Evolutionary conservation across 208 protist species (phyloP), one percentile per base, ranked within the genome.

Genomic region (Chromosphaera perkinsii): DNA sequence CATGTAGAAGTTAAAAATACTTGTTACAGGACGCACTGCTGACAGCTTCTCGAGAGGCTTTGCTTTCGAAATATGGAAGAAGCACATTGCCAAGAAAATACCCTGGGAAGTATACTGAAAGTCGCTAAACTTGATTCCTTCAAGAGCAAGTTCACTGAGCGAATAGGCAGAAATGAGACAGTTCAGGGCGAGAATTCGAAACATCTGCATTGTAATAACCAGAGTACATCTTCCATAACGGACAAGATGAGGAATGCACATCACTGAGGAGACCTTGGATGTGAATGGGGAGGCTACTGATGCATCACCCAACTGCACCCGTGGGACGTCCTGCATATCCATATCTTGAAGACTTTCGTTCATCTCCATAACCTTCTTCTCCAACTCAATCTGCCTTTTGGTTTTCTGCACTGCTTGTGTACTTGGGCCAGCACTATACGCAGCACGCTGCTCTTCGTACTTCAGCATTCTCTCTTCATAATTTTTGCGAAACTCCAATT

Each of bases 171-270:
- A 85, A 58, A 94, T 90, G 14, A 99, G 85, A 71, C 91, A 98
- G 77, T 98, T 95, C 20, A 99, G 85, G 5, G 95, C 95, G 14
- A 99, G 85, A 55, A 99, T 99, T 69, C 94, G 95, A 84, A 96
- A 99, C 91, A 98, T 98, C 86, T 97, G 94, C 56, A 97, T 82
- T 33, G 93, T 97, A 10, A 94, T 97, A 9, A 97, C 91, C 1
- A 99, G 86, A 33, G 96, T 98, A 51, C 87, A 96, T 57, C 96
- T 82, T 33, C 94, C 94, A 55, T 98, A 91, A 14, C 91, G 87
- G 22, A 98, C 84, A 64, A 99, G 27, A 48, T 61, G 35, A 22
- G 33, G 14, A 24, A 33, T 35, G 9, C 43, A 66, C 20, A 22
- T 37, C n/a, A 57, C 43, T n/a, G 62, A 67, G 2, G 52, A 37